Percentiles rank a stretch among this genome's conserved stretches.
Conservation (phyloP, 352 stramenopile genomes). For the Aphanomyces astaci region DNA sequence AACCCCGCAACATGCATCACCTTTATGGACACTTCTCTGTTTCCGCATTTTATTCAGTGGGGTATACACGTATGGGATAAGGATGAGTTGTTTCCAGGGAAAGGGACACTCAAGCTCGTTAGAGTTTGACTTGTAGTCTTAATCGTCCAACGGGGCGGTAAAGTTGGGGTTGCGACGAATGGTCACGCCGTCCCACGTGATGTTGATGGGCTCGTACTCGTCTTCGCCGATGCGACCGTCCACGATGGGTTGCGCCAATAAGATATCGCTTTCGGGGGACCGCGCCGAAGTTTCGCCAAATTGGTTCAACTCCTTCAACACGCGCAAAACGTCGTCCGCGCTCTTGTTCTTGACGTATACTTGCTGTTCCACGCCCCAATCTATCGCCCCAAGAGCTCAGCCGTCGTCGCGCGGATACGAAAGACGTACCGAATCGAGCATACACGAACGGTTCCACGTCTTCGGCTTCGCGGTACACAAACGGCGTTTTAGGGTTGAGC, state of each 20-base stretch:
- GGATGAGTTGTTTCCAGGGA: too few species aligned
- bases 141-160: conserved; percentile 60
- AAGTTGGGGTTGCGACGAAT: conserved; percentile 78
- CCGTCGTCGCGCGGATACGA: neutral
- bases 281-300: conserved; percentile 65
- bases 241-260: conserved; percentile 66
- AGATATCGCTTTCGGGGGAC: conserved; percentile 78
- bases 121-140: too few species aligned
- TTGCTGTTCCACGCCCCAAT: conserved; percentile 81
- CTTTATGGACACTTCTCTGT: too few species aligned
- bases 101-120: too few species aligned
- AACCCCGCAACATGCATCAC: neutral
- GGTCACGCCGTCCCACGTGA: conserved; percentile 77
- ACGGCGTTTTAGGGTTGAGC: conserved; percentile 74
- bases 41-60: too few species aligned
- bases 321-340: conserved; percentile 67
- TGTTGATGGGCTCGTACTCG: conserved; percentile 73
- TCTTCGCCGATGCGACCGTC: conserved; percentile 54
- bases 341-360: conserved; percentile 75
- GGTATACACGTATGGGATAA: too few species aligned
- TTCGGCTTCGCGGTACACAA: conserved; percentile 81
- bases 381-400: too few species aligned
- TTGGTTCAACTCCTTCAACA: conserved; percentile 71
- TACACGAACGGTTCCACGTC: conserved; percentile 86
- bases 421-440: conserved; percentile 54